Conservation (phyloP, 768 basidiomycete species). For the Pleurotus tuoliensis region DNA sequence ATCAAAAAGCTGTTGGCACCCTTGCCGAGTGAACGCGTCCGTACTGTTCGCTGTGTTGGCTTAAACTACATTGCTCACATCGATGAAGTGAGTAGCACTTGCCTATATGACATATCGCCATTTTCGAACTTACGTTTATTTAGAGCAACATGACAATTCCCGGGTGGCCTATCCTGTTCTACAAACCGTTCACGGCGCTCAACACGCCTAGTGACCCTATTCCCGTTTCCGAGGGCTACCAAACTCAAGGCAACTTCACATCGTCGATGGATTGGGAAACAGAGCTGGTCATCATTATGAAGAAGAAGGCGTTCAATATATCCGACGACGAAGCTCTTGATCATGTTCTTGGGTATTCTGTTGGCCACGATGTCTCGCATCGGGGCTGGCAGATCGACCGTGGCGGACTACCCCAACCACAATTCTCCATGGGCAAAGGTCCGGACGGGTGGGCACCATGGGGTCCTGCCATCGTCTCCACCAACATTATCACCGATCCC, state of each 20-base stretch:
- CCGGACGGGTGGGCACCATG: conserved; percentile 41
- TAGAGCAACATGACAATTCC: conserved; percentile 31
- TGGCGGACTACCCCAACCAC: conserved; percentile 36
- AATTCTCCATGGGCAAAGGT: conserved; percentile 40
- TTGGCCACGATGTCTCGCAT: conserved; percentile 39
- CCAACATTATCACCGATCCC: conserved; percentile 32
- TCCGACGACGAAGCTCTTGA: conserved; percentile 36
- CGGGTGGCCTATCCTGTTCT: conserved; percentile 32
- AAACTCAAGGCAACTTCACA: conserved; percentile 36
- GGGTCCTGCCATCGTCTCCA: conserved; percentile 36
- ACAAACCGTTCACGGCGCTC: conserved; percentile 32
- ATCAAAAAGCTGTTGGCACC: conserved; percentile 31
- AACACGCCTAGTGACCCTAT: conserved; percentile 32
- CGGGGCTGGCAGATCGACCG: conserved; percentile 42
- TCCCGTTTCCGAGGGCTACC: conserved; percentile 32
- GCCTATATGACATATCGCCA: neutral
- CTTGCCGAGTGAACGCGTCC: conserved; percentile 25
- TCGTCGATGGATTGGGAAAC: conserved; percentile 39
- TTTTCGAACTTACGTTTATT: neutral
- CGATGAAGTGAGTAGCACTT: conserved; percentile 19
- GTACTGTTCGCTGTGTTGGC: conserved; percentile 34
- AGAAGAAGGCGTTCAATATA: conserved; percentile 38
- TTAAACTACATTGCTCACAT: conserved; percentile 33
- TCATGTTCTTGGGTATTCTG: conserved; percentile 36
- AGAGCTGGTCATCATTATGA: conserved; percentile 39